These are phyloP conservation scores for Pilatotrama ljubarskyi DNA, from an alignment of 768 basidiomycete genomes.

Conservation along the genomic window DNA sequence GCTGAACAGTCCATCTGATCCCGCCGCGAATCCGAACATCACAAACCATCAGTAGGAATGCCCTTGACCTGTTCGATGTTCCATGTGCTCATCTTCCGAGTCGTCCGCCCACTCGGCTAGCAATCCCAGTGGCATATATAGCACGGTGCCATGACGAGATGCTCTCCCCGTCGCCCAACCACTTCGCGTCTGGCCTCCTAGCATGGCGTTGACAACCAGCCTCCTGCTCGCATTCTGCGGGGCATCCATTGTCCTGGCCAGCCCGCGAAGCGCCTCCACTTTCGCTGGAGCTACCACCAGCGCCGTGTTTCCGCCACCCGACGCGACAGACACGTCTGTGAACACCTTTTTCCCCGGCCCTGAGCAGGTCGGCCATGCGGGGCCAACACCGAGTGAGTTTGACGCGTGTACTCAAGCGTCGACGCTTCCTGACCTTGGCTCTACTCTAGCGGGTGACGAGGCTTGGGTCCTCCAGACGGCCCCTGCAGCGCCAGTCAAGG, in stretches of 20 bases:
- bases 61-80: not conserved
- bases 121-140: not conserved
- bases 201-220: constrained; percentile 2
- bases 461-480: constrained; percentile 34
- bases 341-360: constrained; percentile 43
- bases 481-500: constrained; percentile 38
- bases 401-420: not conserved
- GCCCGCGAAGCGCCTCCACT: constrained; percentile 31
- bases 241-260: not conserved
- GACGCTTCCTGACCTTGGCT: not conserved
- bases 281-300: constrained; percentile 46
- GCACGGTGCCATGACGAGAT: not conserved
- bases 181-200: not conserved
- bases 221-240: constrained; percentile 9
- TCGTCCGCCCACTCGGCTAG: not conserved
- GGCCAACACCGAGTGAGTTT: constrained; percentile 48
- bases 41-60: too few relatives aligned
- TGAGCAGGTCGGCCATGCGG: constrained; percentile 45
- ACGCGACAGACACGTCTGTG: constrained; percentile 35
- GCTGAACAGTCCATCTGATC: not conserved
- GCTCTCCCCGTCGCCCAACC: not conserved
- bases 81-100: constrained; percentile 1
- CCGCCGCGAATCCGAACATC: too few relatives aligned
- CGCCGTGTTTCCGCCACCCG: constrained; percentile 44
- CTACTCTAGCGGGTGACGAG: constrained; percentile 30